These are phyloP conservation scores for Fusarium chlamydosporum DNA, from an alignment of 2,329 filamentous ascomycete genomes.

Conservation along the genomic window DNA sequence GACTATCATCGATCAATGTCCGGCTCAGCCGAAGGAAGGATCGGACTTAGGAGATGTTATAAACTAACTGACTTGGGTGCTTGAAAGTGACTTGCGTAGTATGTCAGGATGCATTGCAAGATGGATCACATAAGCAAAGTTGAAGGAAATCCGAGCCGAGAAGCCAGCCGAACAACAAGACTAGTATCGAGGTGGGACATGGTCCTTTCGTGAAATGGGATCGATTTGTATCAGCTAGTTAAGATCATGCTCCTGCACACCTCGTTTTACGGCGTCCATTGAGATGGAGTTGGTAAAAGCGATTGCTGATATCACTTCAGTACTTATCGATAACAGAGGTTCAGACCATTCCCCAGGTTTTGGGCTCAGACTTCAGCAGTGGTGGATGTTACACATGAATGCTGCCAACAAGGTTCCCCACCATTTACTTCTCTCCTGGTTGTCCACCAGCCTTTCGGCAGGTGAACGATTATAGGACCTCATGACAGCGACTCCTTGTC, in stretches of 20 bases:
- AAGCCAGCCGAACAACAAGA: conserved; percentile 23
- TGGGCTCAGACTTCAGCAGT: not conserved
- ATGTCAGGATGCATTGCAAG: not conserved
- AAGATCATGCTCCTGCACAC: not conserved
- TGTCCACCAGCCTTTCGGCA: conserved; percentile 32
- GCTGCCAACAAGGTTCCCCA: conserved; percentile 32
- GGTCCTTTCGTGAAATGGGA: conserved; percentile 2
- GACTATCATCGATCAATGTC: conserved; percentile 6
- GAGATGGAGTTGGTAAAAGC: not conserved
- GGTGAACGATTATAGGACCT: conserved; percentile 42
- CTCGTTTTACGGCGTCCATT: conserved; percentile 2
- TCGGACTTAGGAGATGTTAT: conserved; percentile 17
- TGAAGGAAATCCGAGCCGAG: conserved; percentile 34
- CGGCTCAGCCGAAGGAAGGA: conserved; percentile 27
- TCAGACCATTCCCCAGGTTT: conserved; percentile 23
- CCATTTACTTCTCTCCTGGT: conserved; percentile 31
- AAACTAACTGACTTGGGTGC: not conserved
- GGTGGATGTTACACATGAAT: conserved; percentile 18
- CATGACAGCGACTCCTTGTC: conserved; percentile 44
- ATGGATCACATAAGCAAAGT: conserved; percentile 45
- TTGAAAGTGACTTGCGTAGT: not conserved
- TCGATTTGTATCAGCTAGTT: conserved; percentile 5
- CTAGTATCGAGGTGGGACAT: conserved; percentile 27
- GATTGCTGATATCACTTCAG: conserved; percentile 15
- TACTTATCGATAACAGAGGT: conserved; percentile 16